Evolutionary conservation across 495 filamentous ascomycete genomes (phyloP), one percentile per base, ranked within the genome.

Genomic region (Gamarada debralockiae): DNA sequence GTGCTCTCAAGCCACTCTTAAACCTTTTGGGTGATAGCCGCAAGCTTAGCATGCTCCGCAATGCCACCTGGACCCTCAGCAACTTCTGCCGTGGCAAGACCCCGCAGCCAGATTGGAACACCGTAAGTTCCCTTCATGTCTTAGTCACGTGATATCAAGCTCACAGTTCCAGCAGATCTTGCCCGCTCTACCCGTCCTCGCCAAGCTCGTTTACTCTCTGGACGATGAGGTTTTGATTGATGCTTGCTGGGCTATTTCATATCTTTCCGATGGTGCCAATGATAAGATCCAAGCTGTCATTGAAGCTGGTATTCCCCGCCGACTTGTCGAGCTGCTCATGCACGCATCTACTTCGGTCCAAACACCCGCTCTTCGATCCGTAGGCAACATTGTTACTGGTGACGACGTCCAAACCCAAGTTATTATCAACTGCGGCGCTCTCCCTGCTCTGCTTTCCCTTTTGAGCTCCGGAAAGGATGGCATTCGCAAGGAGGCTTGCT

Each of bases 41-140:
- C 61, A 99, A 99, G 80, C 78, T 99, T 45, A 96, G 91, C 78
- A 99, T 99, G 95, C 83, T 99, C 34, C 81, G 95, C 49, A 99
- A 99, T 67, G 95, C 95, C 21, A 97, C 95, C 22, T 99, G 95
- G 95, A 99, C 95, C 21, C 77, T 99, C 46, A 97, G 95, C 78
- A 99, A 99, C 76, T 99, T 99, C 76, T 99, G 95, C 75, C 92
- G 95, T 78, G 95, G 95, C 71, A 99, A 97, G 81, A 96, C 92
- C 3, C 95, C 95, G 33, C 95, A 99, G 71, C 95, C 95, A 17
- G 93, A 99, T 67, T 99, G 95, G 95, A 79, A 85, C 65, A 97
- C 90, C 2, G 91, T 96, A 76, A 70, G 84, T 80, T 27, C 17
- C 46, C n/a, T 21, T 37, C 15, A 40, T 24, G 23, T 59, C 55